These are phyloP conservation scores for Xerocomellus intermedius DNA, from an alignment of 768 basidiomycete species.

Conservation along the genomic window DNA sequence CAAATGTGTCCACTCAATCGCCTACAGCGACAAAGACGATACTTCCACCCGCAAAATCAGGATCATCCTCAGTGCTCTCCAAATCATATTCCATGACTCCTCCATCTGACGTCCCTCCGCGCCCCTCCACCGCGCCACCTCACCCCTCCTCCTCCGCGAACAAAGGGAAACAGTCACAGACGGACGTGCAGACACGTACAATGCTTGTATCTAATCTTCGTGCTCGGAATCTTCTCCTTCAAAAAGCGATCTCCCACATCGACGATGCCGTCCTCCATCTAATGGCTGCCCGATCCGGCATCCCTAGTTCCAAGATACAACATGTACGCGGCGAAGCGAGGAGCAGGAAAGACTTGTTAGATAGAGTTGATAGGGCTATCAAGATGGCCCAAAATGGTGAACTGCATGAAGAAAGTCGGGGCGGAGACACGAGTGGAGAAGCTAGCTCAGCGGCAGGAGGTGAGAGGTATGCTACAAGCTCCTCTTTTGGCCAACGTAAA, in stretches of 20 bases:
- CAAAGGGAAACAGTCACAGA: conserved; percentile 11
- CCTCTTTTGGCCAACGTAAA: conserved; percentile 5
- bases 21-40: conserved; percentile 9
- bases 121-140: conserved; percentile 29
- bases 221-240: conserved; percentile 31
- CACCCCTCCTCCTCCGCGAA: conserved; percentile 17
- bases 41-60: conserved; percentile 4
- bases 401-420: conserved; percentile 6
- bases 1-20: conserved; percentile 19
- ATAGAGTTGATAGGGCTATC: conserved; percentile 30
- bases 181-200: conserved; percentile 14
- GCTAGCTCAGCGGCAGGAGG: background rate
- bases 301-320: conserved; percentile 31
- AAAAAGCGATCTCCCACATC: conserved; percentile 33
- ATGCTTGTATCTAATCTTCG: conserved; percentile 29
- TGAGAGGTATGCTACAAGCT: conserved; percentile 15
- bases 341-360: conserved; percentile 31
- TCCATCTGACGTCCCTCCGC: conserved; percentile 18
- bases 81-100: conserved; percentile 11
- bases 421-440: background rate
- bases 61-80: conserved; percentile 1
- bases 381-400: conserved; percentile 26
- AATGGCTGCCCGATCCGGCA: conserved; percentile 33
- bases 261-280: conserved; percentile 31
- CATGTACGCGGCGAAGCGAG: conserved; percentile 31